Evolutionary conservation across 2,329 filamentous ascomycete species (phyloP), one percentile per base, ranked within the genome.

Genomic region (Fusarium multiceps): DNA sequence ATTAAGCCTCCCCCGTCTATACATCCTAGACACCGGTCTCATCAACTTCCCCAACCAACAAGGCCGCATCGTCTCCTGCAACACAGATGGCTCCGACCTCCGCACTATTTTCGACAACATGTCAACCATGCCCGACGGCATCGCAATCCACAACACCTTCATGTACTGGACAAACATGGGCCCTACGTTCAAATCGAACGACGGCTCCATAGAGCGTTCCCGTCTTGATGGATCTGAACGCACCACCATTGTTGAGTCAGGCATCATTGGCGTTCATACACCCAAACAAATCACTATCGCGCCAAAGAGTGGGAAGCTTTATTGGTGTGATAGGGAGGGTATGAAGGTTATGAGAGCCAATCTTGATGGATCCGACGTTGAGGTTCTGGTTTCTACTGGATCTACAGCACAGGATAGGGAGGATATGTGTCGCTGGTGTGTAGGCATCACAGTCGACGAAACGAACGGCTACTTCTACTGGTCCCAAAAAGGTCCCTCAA

Each of bases 91-190:
- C 3, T 46, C 40, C 2, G 32, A 61, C 10, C 46, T 61, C 10
- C 4, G 25, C 2, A 61, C 41, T 28, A 12, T 47, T 7, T 60
- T 47, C 21, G 41, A 61, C 12, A 34, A 42, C 3, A 62, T 63
- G 21, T 5, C 58, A 6, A 55, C 47, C 1, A 62, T 55, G 59
- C 59, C 57, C 4, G 59, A 62, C 18, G 47, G 59, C 2, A 53
- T 62, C 16, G 45, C 47, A 12, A 55, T 47, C 5, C 6, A 47
- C 9, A 42, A 42, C 6, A 42, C 34, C 2, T 47, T 23, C 41
- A 62, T 62, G 47, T 63, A 62, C 13, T 55, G 47, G 56, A 62
- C 27, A 62, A 62, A 63, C 6, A 55, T 48, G 57, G 34, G 47
- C 0, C 42, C 47, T 6, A 63, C 34, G 1, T 63, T 62, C 11